Evolutionary conservation across 148 eudicot species (phyloP), one percentile per base, ranked within the genome.

Genomic region (Limonium bicolor): DNA sequence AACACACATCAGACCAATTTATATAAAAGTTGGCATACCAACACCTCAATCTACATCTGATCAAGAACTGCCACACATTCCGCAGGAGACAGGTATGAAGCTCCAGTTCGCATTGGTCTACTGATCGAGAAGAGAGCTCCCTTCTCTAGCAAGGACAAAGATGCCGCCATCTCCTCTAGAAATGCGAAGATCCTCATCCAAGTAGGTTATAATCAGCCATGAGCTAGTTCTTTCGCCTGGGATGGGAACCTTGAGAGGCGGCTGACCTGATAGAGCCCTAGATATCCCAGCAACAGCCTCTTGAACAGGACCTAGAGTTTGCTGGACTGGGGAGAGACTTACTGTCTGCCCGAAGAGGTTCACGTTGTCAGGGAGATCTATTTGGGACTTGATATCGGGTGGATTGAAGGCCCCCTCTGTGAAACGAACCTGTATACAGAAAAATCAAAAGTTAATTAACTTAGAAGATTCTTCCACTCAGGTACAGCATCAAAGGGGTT

Each of bases 131-230:
- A 90, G 80, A 14, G 88, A 60, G 48, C 88, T 85, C 15, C 88
- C 99, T 73, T 90, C 94, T 66, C 78, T 76, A 40, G 69, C 95
- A 34, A 90, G 99, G 26, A 90, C 95, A 50, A 90, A 90, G 31
- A 90, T 71, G 46, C 99, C 94, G 36, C 95, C 99, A 63, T 90
- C 99, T 30, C 99, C 99, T 67, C 95, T 81, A 10, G 99, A 76
- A 19, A 90, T 90, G 29, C 88, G 73, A 29, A 85, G 49, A 63
- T 90, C 95, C 21, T 78, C 73, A 64, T 90, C 99, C 23, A 85
- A 88, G 60, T 81, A 90, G 16, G 99, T 76, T 4, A 40, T 66
- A 3, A 90, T 64, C 47, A 90, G 76, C 95, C 95, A 90, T 26
- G 99, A 85, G 32, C 71, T 62, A 44, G 78, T 9, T 34, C 78